Percentiles rank a stretch among this genome's conserved stretches.
Conservation (phyloP, 805 yeast genomes). For the Clavispora carvajalis region DNA sequence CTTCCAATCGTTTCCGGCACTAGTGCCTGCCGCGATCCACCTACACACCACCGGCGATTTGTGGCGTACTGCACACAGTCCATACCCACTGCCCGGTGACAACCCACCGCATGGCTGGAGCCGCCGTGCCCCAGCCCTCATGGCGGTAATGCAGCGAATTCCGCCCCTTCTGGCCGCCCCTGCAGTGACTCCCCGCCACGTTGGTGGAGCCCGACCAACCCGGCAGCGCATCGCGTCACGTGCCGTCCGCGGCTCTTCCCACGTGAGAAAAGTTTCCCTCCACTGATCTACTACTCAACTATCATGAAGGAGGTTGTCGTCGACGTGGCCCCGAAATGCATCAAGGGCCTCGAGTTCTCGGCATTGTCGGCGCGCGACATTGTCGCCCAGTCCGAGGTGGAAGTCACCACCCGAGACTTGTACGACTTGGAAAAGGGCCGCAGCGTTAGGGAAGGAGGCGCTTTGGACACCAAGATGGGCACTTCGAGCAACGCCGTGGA, state of each 20-base stretch:
- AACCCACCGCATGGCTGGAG: too few relatives aligned
- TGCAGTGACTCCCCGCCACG: too few relatives aligned
- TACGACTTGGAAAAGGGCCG: slow-evolving; percentile 89
- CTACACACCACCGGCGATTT: too few relatives aligned
- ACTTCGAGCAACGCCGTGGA: slow-evolving; percentile 79
- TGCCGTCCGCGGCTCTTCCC: neutral
- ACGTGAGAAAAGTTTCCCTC: slow-evolving; percentile 1
- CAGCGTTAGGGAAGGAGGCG: slow-evolving; percentile 77
- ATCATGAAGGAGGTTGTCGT: slow-evolving; percentile 50
- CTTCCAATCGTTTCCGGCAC: too few relatives aligned
- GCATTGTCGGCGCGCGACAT: slow-evolving; percentile 91
- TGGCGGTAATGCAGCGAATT: too few relatives aligned
- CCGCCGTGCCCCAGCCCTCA: too few relatives aligned
- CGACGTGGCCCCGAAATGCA: slow-evolving; percentile 85
- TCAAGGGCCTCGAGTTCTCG: slow-evolving; percentile 85
- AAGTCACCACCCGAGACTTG: slow-evolving; percentile 83
- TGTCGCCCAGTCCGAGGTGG: slow-evolving; percentile 90
- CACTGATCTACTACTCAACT: slow-evolving; percentile 1
- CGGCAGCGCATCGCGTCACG: neutral
- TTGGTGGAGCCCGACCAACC: too few relatives aligned
- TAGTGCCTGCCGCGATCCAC: too few relatives aligned
- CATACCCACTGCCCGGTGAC: too few relatives aligned
- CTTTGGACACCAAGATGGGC: slow-evolving; percentile 92
- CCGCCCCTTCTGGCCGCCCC: too few relatives aligned
- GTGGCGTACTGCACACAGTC: too few relatives aligned